Evolutionary conservation across 345 rosid species (phyloP), one percentile per base, ranked within the genome.

Genomic region (Salix viminalis): DNA sequence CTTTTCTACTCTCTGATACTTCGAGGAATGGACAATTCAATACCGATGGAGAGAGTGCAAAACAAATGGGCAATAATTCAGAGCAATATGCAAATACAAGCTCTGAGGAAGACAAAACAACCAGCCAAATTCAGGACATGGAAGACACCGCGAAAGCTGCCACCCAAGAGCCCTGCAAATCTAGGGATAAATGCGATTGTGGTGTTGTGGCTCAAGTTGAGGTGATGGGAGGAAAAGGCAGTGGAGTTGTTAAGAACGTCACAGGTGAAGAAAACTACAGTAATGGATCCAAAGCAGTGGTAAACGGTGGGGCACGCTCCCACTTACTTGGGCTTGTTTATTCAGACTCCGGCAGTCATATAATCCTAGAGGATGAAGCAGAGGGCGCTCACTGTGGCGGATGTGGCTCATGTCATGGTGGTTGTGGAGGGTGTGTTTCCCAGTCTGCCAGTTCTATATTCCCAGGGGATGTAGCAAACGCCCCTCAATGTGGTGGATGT

Each of bases 1-100:
- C 44, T 6, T 70, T 74, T 74, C 39, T 81, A 66, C 69, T 75
- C 58, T 21, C 65, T 50, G 24, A 37, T 46, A 54, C 44, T 41
- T 4, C 54, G 21, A 46, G 26, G 23, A 70, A 58, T 19, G 2
- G 8, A 5, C 5, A 15, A 26, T 12, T 26, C 39, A 37, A 9
- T 46, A 10, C 60, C 67, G 41, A 34, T 8, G 18, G 19, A 8
- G 23, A 24, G 16, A 42, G 36, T 44, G 28, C 37, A 42, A 50
- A 1, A 6, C 62, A 50, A 48, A 42, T 14, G 62, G 37, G 26
- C 26, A 7, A 12, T 68, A 34, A 11, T 24, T 68, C 71, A 41
- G 41, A 68, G 48, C 61, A 24, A 44, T 21, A 44, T 60, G 65
- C 64, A 21, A 58, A 24, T 58, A 21, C 4, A 44, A n/a, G 28